Conservation (phyloP, 2,329 filamentous ascomycete species). For the Ophiostoma triangulosporum region DNA sequence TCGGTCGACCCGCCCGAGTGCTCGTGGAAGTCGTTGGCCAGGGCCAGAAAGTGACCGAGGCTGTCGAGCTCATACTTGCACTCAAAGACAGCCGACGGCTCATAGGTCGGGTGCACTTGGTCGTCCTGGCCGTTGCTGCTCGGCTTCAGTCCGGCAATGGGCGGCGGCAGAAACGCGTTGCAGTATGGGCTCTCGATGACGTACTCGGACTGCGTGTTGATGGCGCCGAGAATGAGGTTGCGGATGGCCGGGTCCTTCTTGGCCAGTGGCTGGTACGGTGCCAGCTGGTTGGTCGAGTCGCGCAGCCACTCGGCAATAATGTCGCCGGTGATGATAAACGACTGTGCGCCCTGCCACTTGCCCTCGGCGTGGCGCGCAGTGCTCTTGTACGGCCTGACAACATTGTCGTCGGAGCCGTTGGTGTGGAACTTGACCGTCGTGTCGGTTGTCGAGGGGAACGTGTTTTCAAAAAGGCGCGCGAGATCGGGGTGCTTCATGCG, state of each 20-base stretch:
- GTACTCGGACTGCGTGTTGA: conserved; percentile 61
- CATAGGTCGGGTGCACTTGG: conserved; percentile 71
- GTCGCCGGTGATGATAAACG: conserved; percentile 83
- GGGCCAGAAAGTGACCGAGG: conserved; percentile 74
- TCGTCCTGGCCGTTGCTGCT: conserved; percentile 74
- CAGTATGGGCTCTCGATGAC: conserved; percentile 93
- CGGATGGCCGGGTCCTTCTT: conserved; percentile 68
- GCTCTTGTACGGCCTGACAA: conserved; percentile 4
- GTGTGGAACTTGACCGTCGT: conserved; percentile 84
- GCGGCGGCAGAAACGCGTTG: conserved; percentile 94
- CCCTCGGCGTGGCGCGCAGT: conserved; percentile 31
- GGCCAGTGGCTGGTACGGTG: conserved; percentile 76
- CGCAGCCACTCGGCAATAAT: conserved; percentile 91
- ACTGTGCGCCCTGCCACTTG: conserved; percentile 73
- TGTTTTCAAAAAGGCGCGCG: conserved; percentile 85
- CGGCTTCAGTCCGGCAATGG: conserved; percentile 57
- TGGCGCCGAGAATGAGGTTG: conserved; percentile 25
- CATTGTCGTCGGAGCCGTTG: conserved; percentile 31
- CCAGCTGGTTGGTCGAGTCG: conserved; percentile 81
- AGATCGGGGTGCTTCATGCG: conserved; percentile 77
- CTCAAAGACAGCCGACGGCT: conserved; percentile 78
- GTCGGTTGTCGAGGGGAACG: conserved; percentile 83
- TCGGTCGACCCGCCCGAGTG: conserved; percentile 57
- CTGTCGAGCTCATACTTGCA: conserved; percentile 99
- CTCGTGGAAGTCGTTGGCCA: conserved; percentile 76